Conservation (phyloP, 1,139 yeast species). For the Candida mesenterica region DNA sequence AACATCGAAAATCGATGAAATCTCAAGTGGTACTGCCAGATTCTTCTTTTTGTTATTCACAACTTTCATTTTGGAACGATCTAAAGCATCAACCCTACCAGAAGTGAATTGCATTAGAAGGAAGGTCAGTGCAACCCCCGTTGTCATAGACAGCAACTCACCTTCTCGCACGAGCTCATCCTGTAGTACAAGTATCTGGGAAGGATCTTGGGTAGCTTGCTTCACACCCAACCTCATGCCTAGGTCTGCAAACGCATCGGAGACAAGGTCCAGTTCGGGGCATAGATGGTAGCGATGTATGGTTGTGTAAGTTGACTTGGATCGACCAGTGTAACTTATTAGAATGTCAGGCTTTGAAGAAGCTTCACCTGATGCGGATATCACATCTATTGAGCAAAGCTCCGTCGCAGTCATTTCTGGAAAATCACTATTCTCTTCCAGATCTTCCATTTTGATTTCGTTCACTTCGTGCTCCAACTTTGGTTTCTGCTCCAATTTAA, state of each 20-base stretch:
- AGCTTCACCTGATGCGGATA: slow-evolving; percentile 42
- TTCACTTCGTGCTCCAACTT: neutral
- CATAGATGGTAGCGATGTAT: slow-evolving; percentile 38
- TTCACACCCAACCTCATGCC: slow-evolving; percentile 27
- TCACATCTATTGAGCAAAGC: slow-evolving; percentile 33
- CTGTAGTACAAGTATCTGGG: slow-evolving; percentile 18
- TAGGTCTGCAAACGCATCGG: slow-evolving; percentile 33
- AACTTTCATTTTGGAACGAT: slow-evolving; percentile 31
- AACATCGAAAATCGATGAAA: slow-evolving; percentile 52
- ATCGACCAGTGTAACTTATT: slow-evolving; percentile 27
- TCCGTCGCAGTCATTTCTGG: slow-evolving; percentile 12
- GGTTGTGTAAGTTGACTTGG: slow-evolving; percentile 20
- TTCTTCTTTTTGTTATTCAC: slow-evolving; percentile 12
- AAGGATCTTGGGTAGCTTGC: slow-evolving; percentile 6
- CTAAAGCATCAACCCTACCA: slow-evolving; percentile 45
- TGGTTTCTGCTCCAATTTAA: neutral
- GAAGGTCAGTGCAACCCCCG: slow-evolving; percentile 24
- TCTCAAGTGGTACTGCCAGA: slow-evolving; percentile 25
- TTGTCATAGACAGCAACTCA: slow-evolving; percentile 19
- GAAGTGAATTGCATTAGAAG: slow-evolving; percentile 31
- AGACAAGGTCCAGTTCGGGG: slow-evolving; percentile 24
- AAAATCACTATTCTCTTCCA: slow-evolving; percentile 9
- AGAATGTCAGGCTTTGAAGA: slow-evolving; percentile 38
- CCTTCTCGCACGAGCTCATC: slow-evolving; percentile 26
- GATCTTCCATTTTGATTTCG: neutral